Base-by-base conservation (phyloP, 2,329 filamentous ascomycete species). In the Bertia moriformis region DNA sequence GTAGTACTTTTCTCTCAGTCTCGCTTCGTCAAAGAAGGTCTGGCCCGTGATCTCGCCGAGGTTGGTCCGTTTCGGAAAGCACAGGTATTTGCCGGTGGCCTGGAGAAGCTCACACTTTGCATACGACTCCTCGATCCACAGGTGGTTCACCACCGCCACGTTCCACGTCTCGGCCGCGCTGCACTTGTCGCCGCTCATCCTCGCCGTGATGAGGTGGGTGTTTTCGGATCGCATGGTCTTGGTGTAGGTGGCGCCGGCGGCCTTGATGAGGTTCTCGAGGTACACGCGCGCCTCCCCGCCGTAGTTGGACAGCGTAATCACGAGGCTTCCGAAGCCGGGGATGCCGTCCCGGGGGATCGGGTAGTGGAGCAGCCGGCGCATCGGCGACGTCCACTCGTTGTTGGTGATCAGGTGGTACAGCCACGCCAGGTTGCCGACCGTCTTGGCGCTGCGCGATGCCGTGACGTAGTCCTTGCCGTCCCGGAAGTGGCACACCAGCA, bases 111-210 rank as follows among this genome's bases (percentile, higher is more conserved):
- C 71, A 62, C 87, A 94, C 54, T 83, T 86, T 2, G 89, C 86
- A 53, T 95, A 98, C 58, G 87, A 91, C 53, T 98, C 91, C 57
- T 98, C 91, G 36, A 98, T 71, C 91, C 91, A 98, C 1, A 98
- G 68, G 54, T 98, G 91, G 55, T 96, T 98, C 49, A 94, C 66
- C 49, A 94, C 81, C 41, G 86, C 66, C 40, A 96, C 79, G 39
- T 82, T 81, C 91, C 91, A 98, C 59, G 96, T 91, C 43, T 77
- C 73, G 0, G 91, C 91, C 1, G 91, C 91, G 27, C 82, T 78
- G 55, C 84, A 95, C 59, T 98, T 98, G 53, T 96, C 89, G 51
- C 89, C 91, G 41, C 77, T 76, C 42, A 80, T 77, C 49, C 93
- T 83, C 3, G 91, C 91, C 0, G 89, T 93, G 50, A 98, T 81